phyloP scores from a whole-genome alignment of 371 early-diverging fungal genomes.

The Capillidium rhysosporum region DNA sequence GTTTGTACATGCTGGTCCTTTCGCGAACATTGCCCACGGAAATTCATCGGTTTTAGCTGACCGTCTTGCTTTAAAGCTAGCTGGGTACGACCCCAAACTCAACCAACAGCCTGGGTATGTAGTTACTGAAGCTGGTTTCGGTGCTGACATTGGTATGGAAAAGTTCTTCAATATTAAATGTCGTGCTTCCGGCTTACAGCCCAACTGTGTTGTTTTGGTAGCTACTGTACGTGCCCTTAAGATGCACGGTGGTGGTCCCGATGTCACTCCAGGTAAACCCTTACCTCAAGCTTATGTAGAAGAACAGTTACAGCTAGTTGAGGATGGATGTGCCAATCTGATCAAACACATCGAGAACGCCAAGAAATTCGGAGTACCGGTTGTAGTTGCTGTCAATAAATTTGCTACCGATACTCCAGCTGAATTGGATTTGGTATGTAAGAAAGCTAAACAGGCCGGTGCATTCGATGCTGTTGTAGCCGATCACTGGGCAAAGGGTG shows the following conservation, averaged over 20 bases:
- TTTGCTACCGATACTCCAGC: conserved; percentile 76
- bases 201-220: conserved; percentile 84
- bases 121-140: conserved; percentile 94
- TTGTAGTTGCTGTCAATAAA: conserved; percentile 84
- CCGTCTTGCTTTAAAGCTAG: conserved; percentile 78
- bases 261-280: conserved; percentile 79
- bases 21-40: conserved; percentile 96
- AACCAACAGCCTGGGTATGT: conserved; percentile 64
- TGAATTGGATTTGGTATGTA: conserved; percentile 63
- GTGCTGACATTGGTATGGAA: conserved; percentile 98
- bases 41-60: conserved; percentile 89
- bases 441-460: conserved; percentile 56
- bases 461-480: conserved; percentile 69
- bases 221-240: conserved; percentile 90
- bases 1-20: conserved; percentile 96
- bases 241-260: conserved; percentile 96
- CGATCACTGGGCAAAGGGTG: conserved; percentile 87
- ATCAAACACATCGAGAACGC: conserved; percentile 80
- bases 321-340: conserved; percentile 69
- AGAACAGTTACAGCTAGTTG: conserved; percentile 67
- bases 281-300: conserved; percentile 65
- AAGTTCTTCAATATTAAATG: conserved; percentile 98
- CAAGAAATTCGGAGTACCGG: conserved; percentile 69
- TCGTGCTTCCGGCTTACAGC: conserved; percentile 66
- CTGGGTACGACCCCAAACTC: conserved; percentile 39